Conservation (phyloP, 805 yeast genomes). For the Suhomyces pyralidae region DNA sequence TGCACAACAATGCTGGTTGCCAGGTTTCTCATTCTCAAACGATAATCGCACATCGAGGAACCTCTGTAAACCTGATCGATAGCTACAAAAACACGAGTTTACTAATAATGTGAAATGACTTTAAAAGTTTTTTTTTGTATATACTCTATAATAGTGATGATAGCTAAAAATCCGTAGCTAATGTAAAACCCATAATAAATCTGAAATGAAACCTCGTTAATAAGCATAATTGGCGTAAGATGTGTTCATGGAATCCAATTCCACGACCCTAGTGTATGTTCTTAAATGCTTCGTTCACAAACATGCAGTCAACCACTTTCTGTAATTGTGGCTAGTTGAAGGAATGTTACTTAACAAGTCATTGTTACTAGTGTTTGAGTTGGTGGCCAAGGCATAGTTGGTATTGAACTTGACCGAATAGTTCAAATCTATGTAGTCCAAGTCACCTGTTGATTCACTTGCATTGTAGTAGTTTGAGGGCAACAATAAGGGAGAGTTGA, state of each 20-base stretch:
- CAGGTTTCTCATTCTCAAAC: not conserved
- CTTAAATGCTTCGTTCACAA: constrained; percentile 9
- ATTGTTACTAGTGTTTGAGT: constrained; percentile 7
- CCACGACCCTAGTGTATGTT: not conserved
- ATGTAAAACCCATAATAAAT: constrained; percentile 1
- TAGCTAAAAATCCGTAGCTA: constrained; percentile 5
- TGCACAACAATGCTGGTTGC: not conserved
- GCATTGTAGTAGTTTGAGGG: constrained; percentile 11
- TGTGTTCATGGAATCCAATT: constrained; percentile 1
- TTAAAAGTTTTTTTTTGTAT: not conserved
- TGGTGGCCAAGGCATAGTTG: constrained; percentile 12
- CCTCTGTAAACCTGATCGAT: not conserved
- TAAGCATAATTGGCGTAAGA: constrained; percentile 2
- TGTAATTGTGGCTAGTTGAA: constrained; percentile 37
- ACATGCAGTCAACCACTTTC: constrained; percentile 39
- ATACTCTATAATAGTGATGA: constrained; percentile 6
- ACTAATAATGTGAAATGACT: not conserved
- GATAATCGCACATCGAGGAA: not conserved
- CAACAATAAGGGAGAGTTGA: constrained; percentile 23
- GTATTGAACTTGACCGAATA: constrained; percentile 24
- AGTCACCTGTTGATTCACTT: constrained; percentile 14
- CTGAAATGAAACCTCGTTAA: constrained; percentile 2
- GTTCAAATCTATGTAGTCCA: constrained; percentile 33
- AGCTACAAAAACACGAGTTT: not conserved
- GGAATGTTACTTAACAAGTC: constrained; percentile 12